Percentiles rank a stretch among this genome's conserved stretches.
Evolutionary conservation across 345 rosid species (phyloP).

Genomic region (Bruguiera sexangula): DNA sequence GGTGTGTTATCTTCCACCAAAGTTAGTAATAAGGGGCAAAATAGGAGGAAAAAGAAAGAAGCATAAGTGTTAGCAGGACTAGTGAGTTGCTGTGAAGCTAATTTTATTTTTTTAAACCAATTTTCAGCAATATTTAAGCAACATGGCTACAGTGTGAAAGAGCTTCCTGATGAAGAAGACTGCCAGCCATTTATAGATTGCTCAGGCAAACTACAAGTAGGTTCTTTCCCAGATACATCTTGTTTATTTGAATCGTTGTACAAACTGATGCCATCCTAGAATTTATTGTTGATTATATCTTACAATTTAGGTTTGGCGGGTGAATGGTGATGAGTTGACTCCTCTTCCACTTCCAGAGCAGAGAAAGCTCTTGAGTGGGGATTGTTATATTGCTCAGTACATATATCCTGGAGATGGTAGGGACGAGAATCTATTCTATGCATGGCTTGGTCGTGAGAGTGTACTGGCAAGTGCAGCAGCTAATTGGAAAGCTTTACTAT

Average conservation of each 20-base stretch:
- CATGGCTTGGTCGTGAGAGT: conserved; percentile 75
- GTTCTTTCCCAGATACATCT: conserved; percentile 12
- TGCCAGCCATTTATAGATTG: conserved; percentile 41
- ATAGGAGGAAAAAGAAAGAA: neutral
- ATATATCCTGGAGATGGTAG: conserved; percentile 50
- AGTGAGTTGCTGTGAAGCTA: neutral
- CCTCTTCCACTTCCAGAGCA: conserved; percentile 59
- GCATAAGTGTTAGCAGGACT: neutral
- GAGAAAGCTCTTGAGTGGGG: conserved; percentile 64
- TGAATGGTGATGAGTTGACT: conserved; percentile 49
- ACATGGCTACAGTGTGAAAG: conserved; percentile 70
- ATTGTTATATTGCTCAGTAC: conserved; percentile 71
- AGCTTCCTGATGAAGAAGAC: conserved; percentile 65
- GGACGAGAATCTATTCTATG: conserved; percentile 53
- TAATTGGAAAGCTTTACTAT: neutral
- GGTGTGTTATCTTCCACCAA: conserved; percentile 40
- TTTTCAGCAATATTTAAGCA: conserved; percentile 71
- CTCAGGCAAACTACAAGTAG: conserved; percentile 61
- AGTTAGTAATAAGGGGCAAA: conserved; percentile 1
- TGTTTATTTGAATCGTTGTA: conserved; percentile 10
- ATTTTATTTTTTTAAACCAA: conserved; percentile 27
- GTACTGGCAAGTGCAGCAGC: conserved; percentile 40
- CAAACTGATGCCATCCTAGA: conserved; percentile 6
- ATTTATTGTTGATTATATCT: conserved; percentile 11
- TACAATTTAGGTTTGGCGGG: conserved; percentile 66